These are phyloP conservation scores for Pythium phragmitis DNA, from an alignment of 352 stramenopile species.

Conservation along the genomic window DNA sequence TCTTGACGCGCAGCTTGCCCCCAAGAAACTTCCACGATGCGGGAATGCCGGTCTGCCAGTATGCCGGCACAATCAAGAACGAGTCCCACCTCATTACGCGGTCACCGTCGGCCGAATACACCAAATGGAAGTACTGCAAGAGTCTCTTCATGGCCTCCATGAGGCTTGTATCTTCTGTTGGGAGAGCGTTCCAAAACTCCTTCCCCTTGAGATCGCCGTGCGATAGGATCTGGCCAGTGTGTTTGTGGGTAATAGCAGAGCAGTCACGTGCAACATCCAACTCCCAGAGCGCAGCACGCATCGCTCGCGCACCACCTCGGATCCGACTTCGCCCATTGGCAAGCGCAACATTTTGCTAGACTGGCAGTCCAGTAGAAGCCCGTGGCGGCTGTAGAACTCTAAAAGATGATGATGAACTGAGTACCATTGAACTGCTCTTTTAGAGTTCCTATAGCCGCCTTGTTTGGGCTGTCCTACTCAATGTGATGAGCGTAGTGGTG, in stretches of 20 bases:
- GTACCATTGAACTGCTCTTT: too few relatives aligned
- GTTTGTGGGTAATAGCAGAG: constrained; percentile 14
- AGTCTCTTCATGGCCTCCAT: constrained; percentile 23
- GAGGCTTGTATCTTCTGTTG: neutral
- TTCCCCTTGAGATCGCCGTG: neutral
- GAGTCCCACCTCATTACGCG: constrained; percentile 14
- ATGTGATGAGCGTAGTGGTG: too few relatives aligned
- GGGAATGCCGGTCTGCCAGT: neutral
- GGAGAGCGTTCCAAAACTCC: neutral
- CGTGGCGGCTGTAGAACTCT: too few relatives aligned
- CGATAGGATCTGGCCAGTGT: neutral
- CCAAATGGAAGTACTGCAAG: constrained; percentile 16
- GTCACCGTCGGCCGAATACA: constrained; percentile 2
- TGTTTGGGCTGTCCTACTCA: too few relatives aligned
- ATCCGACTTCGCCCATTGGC: too few relatives aligned
- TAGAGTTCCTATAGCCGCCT: too few relatives aligned
- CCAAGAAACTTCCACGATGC: neutral
- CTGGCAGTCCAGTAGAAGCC: too few relatives aligned
- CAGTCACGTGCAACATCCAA: too few relatives aligned
- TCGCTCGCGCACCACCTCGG: too few relatives aligned
- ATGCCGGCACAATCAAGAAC: constrained; percentile 4
- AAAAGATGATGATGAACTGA: too few relatives aligned
- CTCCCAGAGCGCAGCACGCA: too few relatives aligned
- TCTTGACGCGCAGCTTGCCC: neutral
- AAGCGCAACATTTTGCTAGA: too few relatives aligned